These are phyloP conservation scores for Psidium friedrichsthalianum DNA, from an alignment of 345 rosid species.

Conservation along the genomic window DNA sequence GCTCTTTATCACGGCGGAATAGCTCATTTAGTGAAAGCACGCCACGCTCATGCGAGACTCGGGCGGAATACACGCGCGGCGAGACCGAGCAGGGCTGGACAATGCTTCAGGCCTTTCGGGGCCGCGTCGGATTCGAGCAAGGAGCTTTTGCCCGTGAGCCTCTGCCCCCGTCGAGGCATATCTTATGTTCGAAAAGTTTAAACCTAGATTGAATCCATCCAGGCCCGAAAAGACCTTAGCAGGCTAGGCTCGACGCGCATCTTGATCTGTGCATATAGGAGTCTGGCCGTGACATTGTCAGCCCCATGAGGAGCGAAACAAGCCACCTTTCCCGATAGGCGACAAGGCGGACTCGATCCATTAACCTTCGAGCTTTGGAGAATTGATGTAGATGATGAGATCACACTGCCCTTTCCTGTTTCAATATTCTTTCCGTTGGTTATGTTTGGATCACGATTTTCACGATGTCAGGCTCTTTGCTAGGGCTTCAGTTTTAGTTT, in stretches of 20 bases:
- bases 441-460: neutral
- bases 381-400: neutral
- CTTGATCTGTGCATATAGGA: neutral
- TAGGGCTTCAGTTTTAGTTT: neutral
- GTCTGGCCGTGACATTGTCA: neutral
- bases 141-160: rapidly evolving
- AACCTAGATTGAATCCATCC: neutral
- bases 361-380: neutral
- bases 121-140: neutral
- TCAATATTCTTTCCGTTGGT: neutral
- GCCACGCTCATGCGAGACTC: no score
- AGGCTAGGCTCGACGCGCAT: neutral
- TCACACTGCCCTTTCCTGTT: neutral
- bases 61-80: no score
- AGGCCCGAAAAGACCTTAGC: neutral
- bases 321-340: neutral
- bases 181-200: neutral
- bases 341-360: no score
- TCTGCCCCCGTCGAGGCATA: neutral
- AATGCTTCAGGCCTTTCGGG: neutral
- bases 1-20: no score
- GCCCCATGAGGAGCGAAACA: neutral
- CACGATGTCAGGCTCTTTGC: neutral
- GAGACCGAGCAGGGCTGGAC: neutral
- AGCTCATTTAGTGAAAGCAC: no score